Evolutionary conservation across 768 basidiomycete species (phyloP).

Genomic region (Mycena haematopus): DNA sequence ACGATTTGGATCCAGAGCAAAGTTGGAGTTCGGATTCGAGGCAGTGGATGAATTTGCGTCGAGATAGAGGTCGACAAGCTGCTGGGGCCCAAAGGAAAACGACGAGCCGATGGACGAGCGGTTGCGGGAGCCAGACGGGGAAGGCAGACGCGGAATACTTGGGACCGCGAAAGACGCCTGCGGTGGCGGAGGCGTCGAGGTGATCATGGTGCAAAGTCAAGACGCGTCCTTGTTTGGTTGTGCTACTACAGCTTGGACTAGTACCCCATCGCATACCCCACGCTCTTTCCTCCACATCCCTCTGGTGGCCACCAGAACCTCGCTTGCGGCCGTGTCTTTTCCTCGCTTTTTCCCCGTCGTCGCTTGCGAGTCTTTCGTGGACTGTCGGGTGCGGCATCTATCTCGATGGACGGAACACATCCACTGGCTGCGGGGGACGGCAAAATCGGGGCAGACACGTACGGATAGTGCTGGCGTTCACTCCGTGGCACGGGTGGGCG

Average conservation of each 20-base stretch:
- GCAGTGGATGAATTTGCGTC: constrained; percentile 68
- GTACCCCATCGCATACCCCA: constrained; percentile 52
- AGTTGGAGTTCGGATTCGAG: constrained; percentile 55
- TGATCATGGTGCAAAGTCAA: constrained; percentile 30
- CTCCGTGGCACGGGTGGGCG: constrained; percentile 46
- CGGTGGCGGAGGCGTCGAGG: constrained; percentile 61
- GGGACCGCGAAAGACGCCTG: constrained; percentile 49
- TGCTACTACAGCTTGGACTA: constrained; percentile 2
- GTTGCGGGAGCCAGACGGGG: constrained; percentile 62
- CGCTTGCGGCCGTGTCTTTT: constrained; percentile 39
- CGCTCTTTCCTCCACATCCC: constrained; percentile 43
- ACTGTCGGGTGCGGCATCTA: background rate
- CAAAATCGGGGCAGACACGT: constrained; percentile 27
- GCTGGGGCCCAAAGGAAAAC: constrained; percentile 85
- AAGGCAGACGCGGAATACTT: constrained; percentile 56
- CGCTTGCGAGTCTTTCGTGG: constrained; percentile 12
- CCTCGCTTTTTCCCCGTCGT: constrained; percentile 24
- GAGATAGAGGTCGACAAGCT: constrained; percentile 72
- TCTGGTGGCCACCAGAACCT: constrained; percentile 49
- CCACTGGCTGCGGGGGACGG: background rate
- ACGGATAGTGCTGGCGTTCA: constrained; percentile 42
- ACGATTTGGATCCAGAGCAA: constrained; percentile 79
- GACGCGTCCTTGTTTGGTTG: constrained; percentile 19
- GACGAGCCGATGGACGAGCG: constrained; percentile 78
- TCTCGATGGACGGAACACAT: constrained; percentile 13